Evolutionary conservation across 2,329 filamentous ascomycete species (phyloP).

Genomic region (Alternaria atra): DNA sequence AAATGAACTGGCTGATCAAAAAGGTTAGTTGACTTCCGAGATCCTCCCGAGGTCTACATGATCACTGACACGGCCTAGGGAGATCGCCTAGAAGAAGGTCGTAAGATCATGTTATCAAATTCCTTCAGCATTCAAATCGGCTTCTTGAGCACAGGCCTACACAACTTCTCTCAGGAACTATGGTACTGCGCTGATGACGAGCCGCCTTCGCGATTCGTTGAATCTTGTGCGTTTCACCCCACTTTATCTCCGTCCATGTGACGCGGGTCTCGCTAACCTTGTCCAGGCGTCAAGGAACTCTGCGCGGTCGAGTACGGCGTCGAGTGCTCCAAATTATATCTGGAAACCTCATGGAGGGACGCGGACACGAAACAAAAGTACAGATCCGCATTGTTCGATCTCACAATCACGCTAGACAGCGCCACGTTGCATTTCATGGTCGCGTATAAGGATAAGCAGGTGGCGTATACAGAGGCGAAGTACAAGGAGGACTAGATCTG

Average conservation of each 20-base stretch:
- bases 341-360: neutral
- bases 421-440: constrained; percentile 20
- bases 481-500: neutral
- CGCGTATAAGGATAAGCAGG: constrained; percentile 11
- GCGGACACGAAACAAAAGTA: constrained; percentile 1
- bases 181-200: neutral
- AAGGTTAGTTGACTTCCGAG: too few relatives aligned
- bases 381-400: constrained; percentile 10
- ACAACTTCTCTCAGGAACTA: neutral
- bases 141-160: neutral
- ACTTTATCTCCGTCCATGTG: neutral
- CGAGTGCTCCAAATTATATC: neutral
- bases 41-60: too few relatives aligned
- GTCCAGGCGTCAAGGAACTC: neutral
- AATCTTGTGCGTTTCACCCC: neutral
- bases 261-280: neutral
- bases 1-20: constrained; percentile 11
- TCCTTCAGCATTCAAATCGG: neutral
- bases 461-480: neutral
- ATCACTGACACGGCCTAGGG: too few relatives aligned
- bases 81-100: neutral
- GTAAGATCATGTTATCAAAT: neutral
- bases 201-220: neutral
- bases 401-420: constrained; percentile 22
- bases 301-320: neutral